These are phyloP conservation scores for Mycosarcoma maydis DNA, from an alignment of 1,284 basidiomycete genomes.

Conservation along the genomic window DNA sequence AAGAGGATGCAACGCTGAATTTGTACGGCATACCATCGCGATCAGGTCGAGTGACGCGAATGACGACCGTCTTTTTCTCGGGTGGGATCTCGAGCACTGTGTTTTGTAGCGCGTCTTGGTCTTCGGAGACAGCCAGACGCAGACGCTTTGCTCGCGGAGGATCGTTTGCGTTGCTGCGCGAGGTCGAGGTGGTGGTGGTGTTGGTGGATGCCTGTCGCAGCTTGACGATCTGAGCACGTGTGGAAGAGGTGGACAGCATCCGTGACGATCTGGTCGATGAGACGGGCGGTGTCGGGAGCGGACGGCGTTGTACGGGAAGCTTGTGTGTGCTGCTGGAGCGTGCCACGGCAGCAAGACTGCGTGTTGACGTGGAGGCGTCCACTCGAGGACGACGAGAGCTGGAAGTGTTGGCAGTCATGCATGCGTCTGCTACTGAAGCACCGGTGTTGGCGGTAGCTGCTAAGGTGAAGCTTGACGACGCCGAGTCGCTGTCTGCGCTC, in stretches of 20 bases:
- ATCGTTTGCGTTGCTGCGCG: constrained; percentile 6
- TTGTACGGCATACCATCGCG: constrained; percentile 39
- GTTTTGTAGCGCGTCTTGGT: constrained; percentile 27
- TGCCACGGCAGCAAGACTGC: constrained; percentile 27
- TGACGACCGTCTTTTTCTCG: constrained; percentile 31
- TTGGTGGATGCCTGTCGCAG: constrained; percentile 12
- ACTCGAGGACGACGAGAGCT: constrained; percentile 11
- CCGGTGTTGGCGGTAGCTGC: neutral
- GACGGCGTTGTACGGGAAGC: constrained; percentile 11
- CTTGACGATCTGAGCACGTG: neutral
- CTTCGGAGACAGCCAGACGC: constrained; percentile 35
- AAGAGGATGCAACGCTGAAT: constrained; percentile 19
- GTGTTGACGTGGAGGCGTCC: constrained; percentile 37
- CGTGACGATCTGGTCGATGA: constrained; percentile 20
- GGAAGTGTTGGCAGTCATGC: constrained; percentile 10
- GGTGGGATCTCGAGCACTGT: constrained; percentile 35
- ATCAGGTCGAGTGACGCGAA: constrained; percentile 35
- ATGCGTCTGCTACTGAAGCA: neutral
- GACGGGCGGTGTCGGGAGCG: constrained; percentile 21
- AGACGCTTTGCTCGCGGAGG: constrained; percentile 24
- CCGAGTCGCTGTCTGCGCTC: neutral
- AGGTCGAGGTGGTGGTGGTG: neutral
- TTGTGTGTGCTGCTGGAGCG: constrained; percentile 25
- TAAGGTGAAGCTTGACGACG: neutral
- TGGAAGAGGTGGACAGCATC: neutral